Evolutionary conservation across 108 stramenopile genomes (phyloP), one percentile per base, ranked within the genome.

Genomic region (Nitzschia palea): DNA sequence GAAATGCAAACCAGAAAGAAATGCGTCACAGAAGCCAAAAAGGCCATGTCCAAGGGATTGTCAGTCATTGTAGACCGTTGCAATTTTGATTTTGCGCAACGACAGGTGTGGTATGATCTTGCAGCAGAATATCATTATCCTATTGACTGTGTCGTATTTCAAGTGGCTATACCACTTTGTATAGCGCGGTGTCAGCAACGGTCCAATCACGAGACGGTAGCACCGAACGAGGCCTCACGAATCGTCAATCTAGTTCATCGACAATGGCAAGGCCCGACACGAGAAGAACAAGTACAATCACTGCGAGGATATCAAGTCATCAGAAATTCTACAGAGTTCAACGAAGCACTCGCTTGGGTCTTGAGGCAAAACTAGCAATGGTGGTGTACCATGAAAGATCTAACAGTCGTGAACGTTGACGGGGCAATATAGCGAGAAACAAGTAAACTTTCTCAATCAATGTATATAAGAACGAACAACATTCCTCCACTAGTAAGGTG

Each of bases 61-160:
- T 73, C 77, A n/a, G 70, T 76, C 28, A 72, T 87, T 29, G 82
- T 90, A 34, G 88, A 90, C 68, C 82, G 88, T 31, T 86, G 86
- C 65, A 86, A 90, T 59, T 83, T 87, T 51, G 70, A 82, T 62
- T 1, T 18, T 0, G 44, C 48, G 22, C 86, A 90, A 60, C 75
- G 88, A 36, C 20, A 63, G 22, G 61, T 76, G 28, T 90, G 74
- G 74, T 72, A 61, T 45, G n/a, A 59, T 29, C 18, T 74, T 34
- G 73, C 73, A 20, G 35, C 33, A 27, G 35, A 28, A 37, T 10
- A 20, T 37, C 4, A 73, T 51, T 25, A 62, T 47, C 55, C 54
- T 3, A 71, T 73, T 1, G 32, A 66, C 29, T 55, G 57, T 29
- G 10, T 76, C 0, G 55, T 73, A 0, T 61, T 81, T 14, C 15